These are phyloP conservation scores for Sphaerosporella brunnea DNA, from an alignment of 495 filamentous ascomycete species.

Conservation along the genomic window DNA sequence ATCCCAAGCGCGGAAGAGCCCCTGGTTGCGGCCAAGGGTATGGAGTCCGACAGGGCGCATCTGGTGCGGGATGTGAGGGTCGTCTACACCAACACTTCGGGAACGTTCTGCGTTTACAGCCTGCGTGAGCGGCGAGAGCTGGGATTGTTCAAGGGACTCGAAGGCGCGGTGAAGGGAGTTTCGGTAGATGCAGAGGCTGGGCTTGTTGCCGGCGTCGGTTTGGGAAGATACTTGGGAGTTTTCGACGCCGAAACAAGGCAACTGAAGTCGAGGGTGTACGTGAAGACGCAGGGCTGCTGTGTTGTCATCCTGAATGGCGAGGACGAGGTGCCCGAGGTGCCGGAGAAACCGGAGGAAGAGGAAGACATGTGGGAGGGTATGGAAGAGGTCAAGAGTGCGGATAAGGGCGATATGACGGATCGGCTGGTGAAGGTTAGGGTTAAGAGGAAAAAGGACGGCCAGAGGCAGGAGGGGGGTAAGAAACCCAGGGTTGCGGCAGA, in stretches of 20 bases:
- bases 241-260: slow-evolving; percentile 12
- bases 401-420: slow-evolving; percentile 2
- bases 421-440: slow-evolving; percentile 17
- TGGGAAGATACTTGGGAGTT: slow-evolving; percentile 20
- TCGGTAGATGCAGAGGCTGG: slow-evolving; percentile 3
- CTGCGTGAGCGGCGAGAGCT: slow-evolving; percentile 10
- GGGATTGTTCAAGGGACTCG: slow-evolving; percentile 19
- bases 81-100: slow-evolving; percentile 15
- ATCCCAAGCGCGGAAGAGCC: slow-evolving; percentile 2
- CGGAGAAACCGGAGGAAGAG: slow-evolving; percentile 10
- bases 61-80: slow-evolving; percentile 13
- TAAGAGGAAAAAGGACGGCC: slow-evolving; percentile 9
- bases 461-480: slow-evolving; percentile 8
- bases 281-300: slow-evolving; percentile 16
- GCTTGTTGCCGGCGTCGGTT: slow-evolving; percentile 19
- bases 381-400: slow-evolving; percentile 14
- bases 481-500: slow-evolving; percentile 15
- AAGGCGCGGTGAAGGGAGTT: slow-evolving; percentile 15
- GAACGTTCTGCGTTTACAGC: slow-evolving; percentile 12
- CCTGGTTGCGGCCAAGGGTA: slow-evolving; percentile 11
- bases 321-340: slow-evolving; percentile 12
- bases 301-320: slow-evolving; percentile 15
- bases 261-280: slow-evolving; percentile 16
- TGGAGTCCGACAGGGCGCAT: slow-evolving; percentile 11
- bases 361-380: slow-evolving; percentile 23